Base-by-base conservation (phyloP, 2,329 filamentous ascomycete species). In the Monosporascus sp. region DNA sequence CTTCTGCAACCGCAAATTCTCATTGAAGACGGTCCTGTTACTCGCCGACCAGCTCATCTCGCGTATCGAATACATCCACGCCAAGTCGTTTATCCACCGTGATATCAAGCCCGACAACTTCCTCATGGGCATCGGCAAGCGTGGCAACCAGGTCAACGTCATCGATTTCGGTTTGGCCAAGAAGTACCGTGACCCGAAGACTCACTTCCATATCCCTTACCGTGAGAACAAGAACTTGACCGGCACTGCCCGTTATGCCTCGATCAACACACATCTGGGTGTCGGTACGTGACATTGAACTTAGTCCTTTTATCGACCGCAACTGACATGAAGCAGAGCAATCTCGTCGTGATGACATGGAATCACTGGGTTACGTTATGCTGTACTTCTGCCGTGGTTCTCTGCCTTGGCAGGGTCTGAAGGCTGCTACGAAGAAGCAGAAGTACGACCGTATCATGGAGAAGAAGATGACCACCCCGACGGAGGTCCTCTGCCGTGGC, bases 31-130 rank as follows among this genome's bases (percentile, higher is more conserved):
- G 1, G 94, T 99, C 27, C 82, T 99, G 44, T 85, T 99, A 25
- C 84, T 99, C 49, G 94, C 94, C 70, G 94, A 99, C 67, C 94
- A 99, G 78, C 87, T 97, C 73, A 97, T 99, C 72, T 97, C 93
- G 61, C 92, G 94, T 67, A 97, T 99, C 74, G 94, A 99, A 77
- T 97, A 97, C 78, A 99, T 99, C 67, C 94, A 99, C 74, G 94
- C 94, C 79, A 97, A 97, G 77, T 97, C 91, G 8, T 97, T 99
- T 75, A 97, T 97, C 72, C 94, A 99, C 78, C 92, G 94, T 75
- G 94, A 99, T 74, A 99, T 99, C 80, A 99, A 99, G 82, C 94
- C 94, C 36, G 94, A 99, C 81, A 97, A 99, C 83, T 99, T 97
- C 78, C 81, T 97, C 49, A 97, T 97, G 93, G 93, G 93, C 59